Conservation (phyloP, 2,329 filamentous ascomycete species). For the Ceratocystis eucalypticola region DNA sequence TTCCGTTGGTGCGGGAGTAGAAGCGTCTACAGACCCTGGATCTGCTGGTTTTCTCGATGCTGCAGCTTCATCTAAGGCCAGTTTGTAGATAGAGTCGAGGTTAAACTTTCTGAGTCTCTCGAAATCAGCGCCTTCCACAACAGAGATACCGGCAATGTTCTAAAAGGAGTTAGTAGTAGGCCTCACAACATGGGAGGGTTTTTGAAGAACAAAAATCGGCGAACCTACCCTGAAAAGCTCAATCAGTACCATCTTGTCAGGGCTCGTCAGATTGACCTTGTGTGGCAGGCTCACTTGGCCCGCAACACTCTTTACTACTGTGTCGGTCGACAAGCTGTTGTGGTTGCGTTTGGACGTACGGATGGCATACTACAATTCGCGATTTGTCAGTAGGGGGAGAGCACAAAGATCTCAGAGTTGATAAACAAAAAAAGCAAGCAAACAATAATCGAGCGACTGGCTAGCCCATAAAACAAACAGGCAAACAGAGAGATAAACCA, state of each 20-base stretch:
- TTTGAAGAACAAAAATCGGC: not conserved
- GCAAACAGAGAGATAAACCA: too few relatives aligned
- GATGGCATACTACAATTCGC: constrained; percentile 58
- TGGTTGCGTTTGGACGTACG: constrained; percentile 65
- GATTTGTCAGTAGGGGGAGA: not conserved
- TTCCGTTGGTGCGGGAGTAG: not conserved
- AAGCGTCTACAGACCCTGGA: not conserved
- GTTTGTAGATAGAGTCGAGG: constrained; percentile 55
- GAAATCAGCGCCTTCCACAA: constrained; percentile 57
- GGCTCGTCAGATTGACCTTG: constrained; percentile 63
- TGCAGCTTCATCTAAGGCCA: constrained; percentile 17
- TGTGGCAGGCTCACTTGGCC: constrained; percentile 51
- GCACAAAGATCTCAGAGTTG: not conserved
- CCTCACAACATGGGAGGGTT: too few relatives aligned
- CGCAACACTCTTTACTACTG: constrained; percentile 59
- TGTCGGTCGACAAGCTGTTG: constrained; percentile 50
- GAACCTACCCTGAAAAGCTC: constrained; percentile 46
- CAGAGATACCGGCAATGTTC: constrained; percentile 66
- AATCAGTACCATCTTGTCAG: constrained; percentile 65
- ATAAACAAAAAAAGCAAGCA: not conserved
- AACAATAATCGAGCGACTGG: not conserved
- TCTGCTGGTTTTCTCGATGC: not conserved
- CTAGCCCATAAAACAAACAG: not conserved
- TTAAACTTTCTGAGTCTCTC: constrained; percentile 66
- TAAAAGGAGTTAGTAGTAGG: constrained; percentile 26